A percentile compares a stretch with the other conserved stretches of the same genome.
These are phyloP conservation scores for Leccinum broughii DNA, from an alignment of 768 basidiomycete genomes.

Conservation along the genomic window DNA sequence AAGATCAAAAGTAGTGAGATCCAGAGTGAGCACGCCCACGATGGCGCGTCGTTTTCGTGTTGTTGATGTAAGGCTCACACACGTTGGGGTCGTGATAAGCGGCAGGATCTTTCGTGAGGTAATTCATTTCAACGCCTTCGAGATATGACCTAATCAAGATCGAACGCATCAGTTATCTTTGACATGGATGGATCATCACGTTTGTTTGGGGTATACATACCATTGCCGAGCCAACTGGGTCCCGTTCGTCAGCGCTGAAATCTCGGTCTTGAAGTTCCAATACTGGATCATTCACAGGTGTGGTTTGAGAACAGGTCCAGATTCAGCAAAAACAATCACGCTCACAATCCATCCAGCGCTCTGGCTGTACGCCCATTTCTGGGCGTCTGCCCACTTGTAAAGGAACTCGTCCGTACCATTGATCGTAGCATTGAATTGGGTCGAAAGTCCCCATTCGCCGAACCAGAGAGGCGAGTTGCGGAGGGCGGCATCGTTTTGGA, in stretches of 20 bases:
- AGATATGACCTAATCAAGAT: slow-evolving; percentile 60
- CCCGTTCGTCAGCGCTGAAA: not conserved
- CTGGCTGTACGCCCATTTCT: slow-evolving; percentile 63
- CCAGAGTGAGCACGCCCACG: not conserved
- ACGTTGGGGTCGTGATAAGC: slow-evolving; percentile 56
- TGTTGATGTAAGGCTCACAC: slow-evolving; percentile 52
- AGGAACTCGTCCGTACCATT: slow-evolving; percentile 60
- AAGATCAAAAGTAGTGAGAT: not conserved
- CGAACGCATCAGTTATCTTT: not conserved
- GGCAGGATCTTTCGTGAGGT: slow-evolving; percentile 64
- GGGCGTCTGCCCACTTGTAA: slow-evolving; percentile 70
- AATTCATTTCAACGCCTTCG: slow-evolving; percentile 58
- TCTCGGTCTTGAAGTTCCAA: not conserved
- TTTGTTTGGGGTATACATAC: not conserved
- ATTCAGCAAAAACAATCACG: slow-evolving; percentile 3
- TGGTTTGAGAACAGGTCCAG: not conserved
- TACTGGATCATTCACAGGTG: not conserved
- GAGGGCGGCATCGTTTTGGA: slow-evolving; percentile 46
- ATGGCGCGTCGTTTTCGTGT: slow-evolving; percentile 5
- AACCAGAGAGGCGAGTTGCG: slow-evolving; percentile 53
- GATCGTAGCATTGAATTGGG: slow-evolving; percentile 64
- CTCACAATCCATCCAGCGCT: slow-evolving; percentile 68
- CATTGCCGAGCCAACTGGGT: not conserved
- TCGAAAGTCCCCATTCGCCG: slow-evolving; percentile 64
- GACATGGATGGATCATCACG: not conserved